A percentile compares a stretch with the other conserved stretches of the same genome.
Evolutionary conservation across 805 yeast species (phyloP).

Genomic region (Candida tammaniensis): DNA sequence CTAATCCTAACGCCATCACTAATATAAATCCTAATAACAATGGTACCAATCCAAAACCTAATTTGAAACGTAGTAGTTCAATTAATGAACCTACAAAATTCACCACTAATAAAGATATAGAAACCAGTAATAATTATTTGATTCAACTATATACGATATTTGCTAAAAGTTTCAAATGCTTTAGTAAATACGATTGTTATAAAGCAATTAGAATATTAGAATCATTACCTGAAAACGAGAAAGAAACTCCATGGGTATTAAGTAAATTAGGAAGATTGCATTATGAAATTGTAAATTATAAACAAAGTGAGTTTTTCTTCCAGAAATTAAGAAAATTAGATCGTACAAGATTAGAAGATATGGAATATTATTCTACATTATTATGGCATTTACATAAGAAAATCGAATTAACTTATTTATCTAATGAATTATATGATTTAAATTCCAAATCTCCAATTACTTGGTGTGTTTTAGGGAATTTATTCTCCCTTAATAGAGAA

Average conservation of each 20-base stretch:
- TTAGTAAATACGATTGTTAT: slow-evolving; percentile 69
- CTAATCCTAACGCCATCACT: slow-evolving; percentile 11
- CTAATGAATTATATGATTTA: slow-evolving; percentile 73
- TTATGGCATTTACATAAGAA: slow-evolving; percentile 91
- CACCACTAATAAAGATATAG: slow-evolving; percentile 22
- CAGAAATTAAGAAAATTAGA: slow-evolving; percentile 61
- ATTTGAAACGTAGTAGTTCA: slow-evolving; percentile 8
- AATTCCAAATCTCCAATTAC: slow-evolving; percentile 72
- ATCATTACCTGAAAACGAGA: slow-evolving; percentile 59
- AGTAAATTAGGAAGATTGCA: slow-evolving; percentile 76
- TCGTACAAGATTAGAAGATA: slow-evolving; percentile 76
- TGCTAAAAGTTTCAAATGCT: slow-evolving; percentile 60
- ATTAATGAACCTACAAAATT: slow-evolving; percentile 2
- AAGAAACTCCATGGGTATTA: slow-evolving; percentile 80
- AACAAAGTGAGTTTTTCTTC: slow-evolving; percentile 67
- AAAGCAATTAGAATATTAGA: slow-evolving; percentile 72
- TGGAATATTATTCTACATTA: slow-evolving; percentile 88
- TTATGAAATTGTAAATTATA: slow-evolving; percentile 85
- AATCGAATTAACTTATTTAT: slow-evolving; percentile 72
- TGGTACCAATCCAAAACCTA: slow-evolving; percentile 6
- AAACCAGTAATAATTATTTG: slow-evolving; percentile 39
- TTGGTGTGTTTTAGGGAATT: slow-evolving; percentile 90
- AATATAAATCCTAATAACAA: slow-evolving; percentile 23
- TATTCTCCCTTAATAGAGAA: slow-evolving; percentile 78
- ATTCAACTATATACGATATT: slow-evolving; percentile 48